A percentile compares a stretch with the other conserved stretches of the same genome.
phyloP scores from a whole-genome alignment of 305 asterid genomes.

The Fraxinus nigra region DNA sequence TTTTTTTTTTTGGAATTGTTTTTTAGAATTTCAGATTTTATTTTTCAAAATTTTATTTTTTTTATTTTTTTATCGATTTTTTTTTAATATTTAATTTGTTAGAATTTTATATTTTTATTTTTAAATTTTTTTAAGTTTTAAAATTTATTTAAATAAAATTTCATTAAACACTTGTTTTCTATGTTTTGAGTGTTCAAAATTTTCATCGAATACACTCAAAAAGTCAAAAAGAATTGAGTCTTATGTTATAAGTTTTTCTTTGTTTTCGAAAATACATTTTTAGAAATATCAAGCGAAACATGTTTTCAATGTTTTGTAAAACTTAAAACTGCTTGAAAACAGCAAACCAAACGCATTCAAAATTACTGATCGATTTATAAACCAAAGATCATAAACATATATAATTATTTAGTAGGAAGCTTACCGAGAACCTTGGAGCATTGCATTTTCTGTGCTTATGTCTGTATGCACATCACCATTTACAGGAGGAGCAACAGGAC shows the following conservation, averaged over 20 bases:
- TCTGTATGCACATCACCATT: conserved; percentile 84
- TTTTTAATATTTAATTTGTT: too few relatives aligned
- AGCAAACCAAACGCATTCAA: neutral
- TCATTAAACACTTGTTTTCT: neutral
- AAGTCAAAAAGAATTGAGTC: neutral
- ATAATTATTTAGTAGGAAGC: conserved; percentile 20
- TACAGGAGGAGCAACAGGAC: conserved; percentile 79
- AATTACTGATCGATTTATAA: neutral
- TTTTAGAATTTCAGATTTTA: too few relatives aligned
- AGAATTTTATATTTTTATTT: too few relatives aligned
- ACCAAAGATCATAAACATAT: neutral
- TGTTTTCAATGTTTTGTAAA: neutral
- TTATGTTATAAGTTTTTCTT: neutral
- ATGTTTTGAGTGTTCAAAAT: neutral
- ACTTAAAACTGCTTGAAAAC: neutral
- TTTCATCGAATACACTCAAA: neutral
- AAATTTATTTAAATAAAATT: too few relatives aligned
- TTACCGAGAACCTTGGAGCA: conserved; percentile 77
- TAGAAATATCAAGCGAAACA: neutral
- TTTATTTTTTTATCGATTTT: neutral
- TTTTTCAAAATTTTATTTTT: too few relatives aligned
- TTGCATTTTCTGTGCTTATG: conserved; percentile 81
- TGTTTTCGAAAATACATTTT: neutral
- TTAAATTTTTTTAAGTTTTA: too few relatives aligned
- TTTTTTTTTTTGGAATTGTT: too few relatives aligned